Base-by-base conservation (phyloP, 2,329 filamentous ascomycete species). In the Paraphaeosphaeria sporulosa region DNA sequence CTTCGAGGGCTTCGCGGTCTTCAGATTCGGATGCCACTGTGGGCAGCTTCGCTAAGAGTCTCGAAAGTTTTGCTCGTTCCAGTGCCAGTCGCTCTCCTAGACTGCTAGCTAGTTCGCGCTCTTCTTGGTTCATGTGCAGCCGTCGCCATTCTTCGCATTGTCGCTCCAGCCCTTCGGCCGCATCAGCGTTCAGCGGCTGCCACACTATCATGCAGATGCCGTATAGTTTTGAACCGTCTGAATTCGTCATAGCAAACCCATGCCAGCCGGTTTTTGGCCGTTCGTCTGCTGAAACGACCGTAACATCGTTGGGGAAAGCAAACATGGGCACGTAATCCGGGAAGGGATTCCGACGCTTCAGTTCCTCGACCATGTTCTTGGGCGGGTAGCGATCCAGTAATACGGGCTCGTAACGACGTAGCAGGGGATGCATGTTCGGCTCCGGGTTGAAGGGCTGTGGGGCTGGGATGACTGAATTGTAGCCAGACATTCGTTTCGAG, bases 271-370 rank as follows among this genome's bases (percentile, higher is more conserved):
- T 94, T 63, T 93, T 86, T 0, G 95, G 95, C 63, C 94, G 87
- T 75, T 97, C 93, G 72, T 99, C 95, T 1, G 94, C 94, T 1
- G 95, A 97, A 10, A 98, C 92, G 55, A 99, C 95, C 64, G 93
- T 93, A 69, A 99, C 95, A 77, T 99, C 95, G 78, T 98, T 97
- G 48, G 95, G 95, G 71, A 98, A 99, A 56, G 95, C 94, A 78
- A 99, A 99, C 95, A 99, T 98, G 58, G 95, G 95, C 19, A 99
- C 93, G 72, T 97, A 99, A 75, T 99, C 95, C 0, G 95, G 95
- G 73, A 99, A 98, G 59, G 87, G 89, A 56, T 93, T 93, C 72
- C 95, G 86, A 71, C 90, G 86, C 68, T 91, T 87, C 54, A 90
- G 79, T 68, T 97, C 94, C 60, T 97, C 93, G 23, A 88, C 84